Conservation (phyloP, 768 basidiomycete genomes). For the Tubosaeta sp. region DNA sequence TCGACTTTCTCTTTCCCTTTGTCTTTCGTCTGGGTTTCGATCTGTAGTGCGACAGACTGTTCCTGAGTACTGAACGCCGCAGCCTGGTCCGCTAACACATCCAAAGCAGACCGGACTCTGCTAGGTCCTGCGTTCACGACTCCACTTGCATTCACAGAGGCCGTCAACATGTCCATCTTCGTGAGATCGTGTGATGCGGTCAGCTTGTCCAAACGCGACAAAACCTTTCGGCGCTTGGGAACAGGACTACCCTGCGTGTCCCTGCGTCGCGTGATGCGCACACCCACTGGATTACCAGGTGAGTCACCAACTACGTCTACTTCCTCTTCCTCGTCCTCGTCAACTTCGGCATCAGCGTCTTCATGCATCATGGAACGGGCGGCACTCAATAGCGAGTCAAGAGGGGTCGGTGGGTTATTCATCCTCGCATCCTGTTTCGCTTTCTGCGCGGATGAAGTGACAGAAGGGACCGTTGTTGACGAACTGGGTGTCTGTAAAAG, state of each 20-base stretch:
- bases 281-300: conserved; percentile 17
- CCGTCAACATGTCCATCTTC: not conserved
- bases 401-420: conserved; percentile 40
- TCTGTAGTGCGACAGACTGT: conserved; percentile 6
- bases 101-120: conserved; percentile 51
- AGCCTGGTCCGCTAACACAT: conserved; percentile 73
- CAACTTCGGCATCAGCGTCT: conserved; percentile 25
- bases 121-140: conserved; percentile 5
- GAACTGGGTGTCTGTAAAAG: conserved; percentile 30
- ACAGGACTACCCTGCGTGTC: conserved; percentile 33
- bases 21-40: conserved; percentile 7
- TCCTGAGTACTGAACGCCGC: conserved; percentile 46
- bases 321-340: conserved; percentile 30
- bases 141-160: conserved; percentile 2
- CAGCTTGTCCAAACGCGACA: conserved; percentile 8
- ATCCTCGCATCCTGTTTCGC: conserved; percentile 9
- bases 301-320: conserved; percentile 21
- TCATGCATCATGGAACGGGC: conserved; percentile 54
- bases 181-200: conserved; percentile 3
- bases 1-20: conserved; percentile 21
- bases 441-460: conserved; percentile 21
- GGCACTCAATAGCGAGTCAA: conserved; percentile 59
- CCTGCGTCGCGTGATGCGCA: conserved; percentile 26
- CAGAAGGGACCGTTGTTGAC: conserved; percentile 28
- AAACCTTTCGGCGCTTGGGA: conserved; percentile 36